A percentile compares a stretch with the other conserved stretches of the same genome.
Evolutionary conservation across 2,329 filamentous ascomycete species (phyloP).

Genomic region (Epichloe gansuensis): DNA sequence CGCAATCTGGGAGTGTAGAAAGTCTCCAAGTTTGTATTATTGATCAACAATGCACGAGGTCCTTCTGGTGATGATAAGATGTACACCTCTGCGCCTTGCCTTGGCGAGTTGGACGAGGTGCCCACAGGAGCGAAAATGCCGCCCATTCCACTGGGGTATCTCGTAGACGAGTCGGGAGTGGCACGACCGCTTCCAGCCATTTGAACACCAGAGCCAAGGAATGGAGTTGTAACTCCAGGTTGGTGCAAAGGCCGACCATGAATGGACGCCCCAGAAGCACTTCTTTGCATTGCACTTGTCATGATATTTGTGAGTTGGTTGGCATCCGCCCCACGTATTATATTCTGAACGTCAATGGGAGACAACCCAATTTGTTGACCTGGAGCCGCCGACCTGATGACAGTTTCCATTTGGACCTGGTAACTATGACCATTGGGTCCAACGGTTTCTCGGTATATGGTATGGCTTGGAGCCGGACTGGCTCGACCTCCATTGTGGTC

Average conservation of each 20-base stretch:
- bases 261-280: conserved; percentile 34
- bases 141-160: conserved; percentile 21
- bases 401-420: conserved; percentile 25
- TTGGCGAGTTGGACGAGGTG: conserved; percentile 11
- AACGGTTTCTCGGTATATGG: conserved; percentile 21
- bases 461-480: conserved; percentile 15
- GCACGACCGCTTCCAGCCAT: conserved; percentile 32
- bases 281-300: conserved; percentile 39
- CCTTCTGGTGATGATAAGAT: conserved; percentile 49
- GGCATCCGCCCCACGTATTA: conserved; percentile 33
- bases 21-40: conserved; percentile 33
- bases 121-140: conserved; percentile 10
- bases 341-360: conserved; percentile 32
- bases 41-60: conserved; percentile 45
- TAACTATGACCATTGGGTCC: conserved; percentile 23
- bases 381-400: conserved; percentile 14
- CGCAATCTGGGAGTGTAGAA: conserved; percentile 36
- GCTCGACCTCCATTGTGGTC: conserved; percentile 14
- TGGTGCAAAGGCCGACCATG: conserved; percentile 21
- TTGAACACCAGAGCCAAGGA: conserved; percentile 23
- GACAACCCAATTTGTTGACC: conserved; percentile 21
- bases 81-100: conserved; percentile 39
- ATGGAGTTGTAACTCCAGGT: conserved; percentile 32
- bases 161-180: conserved; percentile 30
- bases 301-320: conserved; percentile 34